Conservation (phyloP, 2,329 filamentous ascomycete species). For the Hyphodiscus sp. region DNA sequence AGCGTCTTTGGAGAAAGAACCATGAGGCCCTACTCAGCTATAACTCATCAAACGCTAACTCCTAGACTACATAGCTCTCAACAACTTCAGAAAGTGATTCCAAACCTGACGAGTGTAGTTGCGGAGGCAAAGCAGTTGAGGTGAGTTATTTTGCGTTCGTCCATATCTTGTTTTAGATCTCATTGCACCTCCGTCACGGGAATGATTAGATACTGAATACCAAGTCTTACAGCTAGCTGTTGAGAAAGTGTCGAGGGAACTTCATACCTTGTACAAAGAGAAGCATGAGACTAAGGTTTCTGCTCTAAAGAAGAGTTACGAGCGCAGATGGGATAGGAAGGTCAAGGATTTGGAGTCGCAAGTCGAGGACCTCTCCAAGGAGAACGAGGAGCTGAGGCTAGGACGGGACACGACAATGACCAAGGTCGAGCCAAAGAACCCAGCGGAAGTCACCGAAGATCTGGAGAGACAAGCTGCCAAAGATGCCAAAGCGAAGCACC, state of each 20-base stretch:
- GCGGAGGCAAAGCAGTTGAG: conserved; percentile 60
- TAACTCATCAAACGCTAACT: no score
- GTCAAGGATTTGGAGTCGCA: conserved; percentile 69
- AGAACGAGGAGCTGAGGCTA: conserved; percentile 66
- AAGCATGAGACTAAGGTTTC: conserved; percentile 97
- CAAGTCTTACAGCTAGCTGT: conserved; percentile 44
- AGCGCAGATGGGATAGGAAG: conserved; percentile 84
- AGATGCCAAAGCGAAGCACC: conserved; percentile 77
- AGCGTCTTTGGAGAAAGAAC: no score
- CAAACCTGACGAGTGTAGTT: conserved; percentile 23
- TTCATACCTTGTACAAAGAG: conserved; percentile 89
- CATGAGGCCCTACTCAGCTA: no score
- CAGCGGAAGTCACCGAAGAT: conserved; percentile 35
- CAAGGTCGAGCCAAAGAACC: conserved; percentile 43
- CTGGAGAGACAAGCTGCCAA: conserved; percentile 57
- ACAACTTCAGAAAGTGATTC: conserved; percentile 30
- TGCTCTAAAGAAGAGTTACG: conserved; percentile 79
- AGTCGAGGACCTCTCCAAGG: conserved; percentile 61
- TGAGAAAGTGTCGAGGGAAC: conserved; percentile 86
- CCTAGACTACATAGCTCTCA: conserved; percentile 17
- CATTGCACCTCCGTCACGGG: neutral
- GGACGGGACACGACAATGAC: conserved; percentile 58
- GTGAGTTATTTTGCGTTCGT: conserved; percentile 30
- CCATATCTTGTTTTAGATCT: neutral
- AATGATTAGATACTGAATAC: neutral